Conservation (phyloP, 169 alveolate genomes). For the Cryptosporidium andersoni region DNA sequence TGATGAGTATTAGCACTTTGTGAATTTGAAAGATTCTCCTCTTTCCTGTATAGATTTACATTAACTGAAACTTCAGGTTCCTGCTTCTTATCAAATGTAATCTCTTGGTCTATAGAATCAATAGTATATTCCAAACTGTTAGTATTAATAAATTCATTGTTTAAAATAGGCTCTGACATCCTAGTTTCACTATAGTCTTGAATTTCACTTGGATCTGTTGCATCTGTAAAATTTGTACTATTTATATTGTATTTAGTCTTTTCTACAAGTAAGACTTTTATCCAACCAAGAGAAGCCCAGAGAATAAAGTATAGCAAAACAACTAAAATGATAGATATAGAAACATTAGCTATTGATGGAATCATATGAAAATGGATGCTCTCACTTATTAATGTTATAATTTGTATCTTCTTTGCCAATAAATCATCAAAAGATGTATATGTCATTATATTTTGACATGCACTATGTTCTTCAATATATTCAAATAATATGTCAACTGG, state of each 20-base stretch:
- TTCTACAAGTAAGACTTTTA: constrained; percentile 18
- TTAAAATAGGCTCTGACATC: no score
- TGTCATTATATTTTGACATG: constrained; percentile 16
- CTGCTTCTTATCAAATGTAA: no score
- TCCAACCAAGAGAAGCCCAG: constrained; percentile 18
- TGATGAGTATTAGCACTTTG: no score
- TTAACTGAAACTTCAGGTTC: no score
- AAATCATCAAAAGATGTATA: constrained; percentile 51
- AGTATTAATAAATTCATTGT: no score
- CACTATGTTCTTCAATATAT: not conserved
- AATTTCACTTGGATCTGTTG: not conserved
- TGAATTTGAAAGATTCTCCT: no score
- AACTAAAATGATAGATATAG: constrained; percentile 9
- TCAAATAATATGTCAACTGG: not conserved
- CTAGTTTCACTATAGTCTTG: not conserved
- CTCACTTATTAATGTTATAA: constrained; percentile 26
- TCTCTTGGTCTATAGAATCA: no score
- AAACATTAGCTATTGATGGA: constrained; percentile 19
- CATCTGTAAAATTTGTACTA: constrained; percentile 1
- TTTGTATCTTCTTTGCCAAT: constrained; percentile 37
- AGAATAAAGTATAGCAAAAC: constrained; percentile 4
- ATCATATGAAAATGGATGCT: constrained; percentile 45
- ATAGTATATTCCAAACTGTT: no score
- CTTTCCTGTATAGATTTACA: no score
- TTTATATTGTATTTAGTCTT: constrained; percentile 32